phyloP scores from a whole-genome alignment of 176 grass and related monocot genomes.

The Metroxylon sagu region DNA sequence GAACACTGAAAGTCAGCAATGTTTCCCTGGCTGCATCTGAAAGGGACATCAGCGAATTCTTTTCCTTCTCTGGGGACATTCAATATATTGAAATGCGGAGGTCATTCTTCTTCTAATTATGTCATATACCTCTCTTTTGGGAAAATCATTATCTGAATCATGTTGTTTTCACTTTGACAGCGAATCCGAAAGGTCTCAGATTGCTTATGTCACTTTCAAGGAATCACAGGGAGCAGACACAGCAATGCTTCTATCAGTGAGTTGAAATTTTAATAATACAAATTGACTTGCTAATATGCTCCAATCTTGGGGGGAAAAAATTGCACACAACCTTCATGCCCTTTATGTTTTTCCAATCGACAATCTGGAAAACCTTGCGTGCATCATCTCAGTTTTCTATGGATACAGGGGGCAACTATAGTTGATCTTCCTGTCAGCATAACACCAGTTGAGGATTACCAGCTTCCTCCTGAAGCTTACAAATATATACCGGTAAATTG shows the following conservation, averaged over 20 bases:
- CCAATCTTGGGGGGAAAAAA: too few species aligned
- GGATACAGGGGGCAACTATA: conserved; percentile 36
- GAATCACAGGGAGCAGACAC: conserved; percentile 38
- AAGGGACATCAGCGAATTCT: conserved; percentile 39
- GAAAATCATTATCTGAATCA: too few species aligned
- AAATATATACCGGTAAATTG: not conserved
- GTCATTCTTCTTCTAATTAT: conserved; percentile 6
- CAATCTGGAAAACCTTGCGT: too few species aligned
- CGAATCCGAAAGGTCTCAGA: conserved; percentile 25
- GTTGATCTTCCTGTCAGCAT: conserved; percentile 29
- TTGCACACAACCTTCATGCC: too few species aligned
- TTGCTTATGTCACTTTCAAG: conserved; percentile 44
- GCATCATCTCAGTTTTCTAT: not conserved
- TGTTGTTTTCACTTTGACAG: not conserved
- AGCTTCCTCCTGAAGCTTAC: conserved; percentile 38
- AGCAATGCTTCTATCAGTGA: conserved; percentile 36
- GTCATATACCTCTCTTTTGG: not conserved
- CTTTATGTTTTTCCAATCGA: too few species aligned
- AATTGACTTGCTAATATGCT: not conserved
- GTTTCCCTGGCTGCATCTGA: conserved; percentile 12
- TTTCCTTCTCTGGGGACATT: conserved; percentile 44
- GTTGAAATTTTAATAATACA: not conserved
- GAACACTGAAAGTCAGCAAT: conserved; percentile 36
- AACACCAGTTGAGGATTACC: conserved; percentile 32
- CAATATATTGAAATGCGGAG: conserved; percentile 41